Base-by-base conservation (phyloP, 306 rosid genomes). In the Ormosia semicastrata region DNA sequence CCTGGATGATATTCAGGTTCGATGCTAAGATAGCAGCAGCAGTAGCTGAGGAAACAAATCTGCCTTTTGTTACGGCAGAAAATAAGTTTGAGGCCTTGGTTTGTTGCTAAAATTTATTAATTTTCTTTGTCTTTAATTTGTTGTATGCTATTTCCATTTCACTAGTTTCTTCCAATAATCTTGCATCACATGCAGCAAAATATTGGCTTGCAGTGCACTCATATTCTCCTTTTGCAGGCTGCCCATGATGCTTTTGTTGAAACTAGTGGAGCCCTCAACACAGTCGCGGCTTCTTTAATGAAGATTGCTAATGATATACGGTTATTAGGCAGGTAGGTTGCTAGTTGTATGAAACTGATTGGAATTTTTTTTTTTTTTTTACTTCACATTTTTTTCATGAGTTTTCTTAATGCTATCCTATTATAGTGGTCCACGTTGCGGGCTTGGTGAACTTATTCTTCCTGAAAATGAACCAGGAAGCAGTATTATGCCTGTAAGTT, bases 51-150 rank as follows among this genome's bases (percentile, higher is more conserved):
- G 98, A 96, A 90, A 92, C 98, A 72, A 86, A 82, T 73, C 84
- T 92, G 6, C 99, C 99, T 13, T 96, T 96, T 86, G 84, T 92
- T 79, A 96, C 98, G 0, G 99, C 98, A 52, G 98, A 93, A 86
- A 96, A 96, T 88, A 96, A 96, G 89, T 96, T 96, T 83, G 99
- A 96, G 89, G 99, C 99, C 82, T 85, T 96, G 99, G 99, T 96
- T 76, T 79, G 98, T 87, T 69, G 43, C 85, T 80, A 17, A 41
- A 82, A 70, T 81, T 72, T 33, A 32, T 15, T 59, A 64, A 9
- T 36, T 66, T 41, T 18, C 59, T 70, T 60, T 49, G 73, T 66
- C 50, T 41, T 76, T 75, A 39, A n/a, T 58, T 14, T 65, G 39
- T 69, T 32, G 7, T 50, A 57, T 74, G 71, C 39, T 49, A 60